phyloP scores from a whole-genome alignment of 495 filamentous ascomycete species.

The Sabuloglossum arenarium region DNA sequence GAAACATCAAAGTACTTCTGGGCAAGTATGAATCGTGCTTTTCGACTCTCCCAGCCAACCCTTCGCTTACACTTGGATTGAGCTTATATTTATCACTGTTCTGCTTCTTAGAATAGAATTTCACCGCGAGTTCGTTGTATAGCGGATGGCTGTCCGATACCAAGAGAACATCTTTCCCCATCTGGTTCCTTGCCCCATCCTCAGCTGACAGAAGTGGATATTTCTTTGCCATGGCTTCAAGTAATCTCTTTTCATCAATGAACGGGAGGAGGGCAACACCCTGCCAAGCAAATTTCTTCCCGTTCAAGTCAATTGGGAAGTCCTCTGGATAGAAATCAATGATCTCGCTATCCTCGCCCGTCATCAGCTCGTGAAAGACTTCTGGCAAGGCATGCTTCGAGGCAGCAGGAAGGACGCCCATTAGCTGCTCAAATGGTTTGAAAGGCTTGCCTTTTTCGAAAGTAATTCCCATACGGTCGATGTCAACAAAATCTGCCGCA shows the following conservation, averaged over 20 bases:
- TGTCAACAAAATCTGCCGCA: constrained; percentile 79
- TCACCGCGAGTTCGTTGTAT: constrained; percentile 57
- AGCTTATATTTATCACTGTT: constrained; percentile 41
- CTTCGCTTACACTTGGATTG: constrained; percentile 50
- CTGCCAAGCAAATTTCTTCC: constrained; percentile 98
- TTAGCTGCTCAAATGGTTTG: constrained; percentile 88
- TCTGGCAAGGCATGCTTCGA: constrained; percentile 80
- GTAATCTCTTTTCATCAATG: constrained; percentile 76
- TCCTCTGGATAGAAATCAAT: constrained; percentile 95
- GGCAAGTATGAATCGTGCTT: constrained; percentile 68
- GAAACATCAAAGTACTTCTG: constrained; percentile 40
- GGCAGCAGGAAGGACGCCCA: constrained; percentile 88
- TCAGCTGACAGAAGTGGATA: constrained; percentile 62
- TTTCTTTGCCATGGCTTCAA: constrained; percentile 63
- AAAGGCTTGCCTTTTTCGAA: constrained; percentile 82
- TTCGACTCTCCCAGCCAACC: constrained; percentile 58
- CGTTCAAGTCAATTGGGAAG: constrained; percentile 83
- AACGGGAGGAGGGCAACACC: constrained; percentile 86
- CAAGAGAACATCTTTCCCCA: constrained; percentile 62
- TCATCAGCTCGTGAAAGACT: constrained; percentile 78
- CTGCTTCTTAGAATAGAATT: constrained; percentile 83
- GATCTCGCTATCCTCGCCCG: constrained; percentile 64
- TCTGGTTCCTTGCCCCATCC: constrained; percentile 56
- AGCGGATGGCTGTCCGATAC: constrained; percentile 64
- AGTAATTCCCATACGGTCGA: constrained; percentile 52